These are phyloP conservation scores for Besnoitia besnoiti DNA, from an alignment of 169 alveolate species.

Conservation along the genomic window DNA sequence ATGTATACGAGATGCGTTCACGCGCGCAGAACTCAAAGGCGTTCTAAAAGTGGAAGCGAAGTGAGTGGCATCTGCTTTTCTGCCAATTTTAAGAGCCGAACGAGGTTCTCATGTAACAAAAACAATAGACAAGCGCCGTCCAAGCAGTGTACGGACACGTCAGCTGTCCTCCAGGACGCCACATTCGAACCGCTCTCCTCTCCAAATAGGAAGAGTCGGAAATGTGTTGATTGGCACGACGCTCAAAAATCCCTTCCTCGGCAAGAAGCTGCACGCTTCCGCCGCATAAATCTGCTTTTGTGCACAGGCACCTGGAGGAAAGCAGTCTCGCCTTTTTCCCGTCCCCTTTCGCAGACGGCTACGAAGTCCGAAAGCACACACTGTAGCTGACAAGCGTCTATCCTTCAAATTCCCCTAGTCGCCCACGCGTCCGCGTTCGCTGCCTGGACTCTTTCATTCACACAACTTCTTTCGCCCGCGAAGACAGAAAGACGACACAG, in stretches of 20 bases:
- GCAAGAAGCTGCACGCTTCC: not conserved
- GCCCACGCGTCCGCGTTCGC: too few relatives aligned
- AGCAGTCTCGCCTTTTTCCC: not conserved
- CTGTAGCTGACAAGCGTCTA: too few relatives aligned
- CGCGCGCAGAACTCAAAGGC: too few relatives aligned
- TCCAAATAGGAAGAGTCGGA: not conserved
- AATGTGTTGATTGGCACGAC: too few relatives aligned
- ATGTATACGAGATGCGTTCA: too few relatives aligned
- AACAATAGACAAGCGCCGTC: not conserved
- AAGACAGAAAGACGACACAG: too few relatives aligned
- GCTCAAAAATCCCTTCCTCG: not conserved
- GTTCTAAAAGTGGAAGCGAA: too few relatives aligned
- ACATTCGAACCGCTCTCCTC: not conserved
- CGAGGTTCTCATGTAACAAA: not conserved
- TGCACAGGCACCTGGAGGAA: not conserved
- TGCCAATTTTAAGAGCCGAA: not conserved
- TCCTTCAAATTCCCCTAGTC: too few relatives aligned
- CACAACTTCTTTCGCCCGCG: too few relatives aligned
- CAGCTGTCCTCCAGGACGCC: not conserved
- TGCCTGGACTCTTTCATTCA: too few relatives aligned
- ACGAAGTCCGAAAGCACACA: too few relatives aligned
- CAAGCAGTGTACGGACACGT: not conserved
- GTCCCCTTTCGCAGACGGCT: too few relatives aligned
- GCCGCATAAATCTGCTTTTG: not conserved
- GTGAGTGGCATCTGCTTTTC: not conserved